Conservation (phyloP, 2,329 filamentous ascomycete genomes). For the Stemphylium lycopersici region DNA sequence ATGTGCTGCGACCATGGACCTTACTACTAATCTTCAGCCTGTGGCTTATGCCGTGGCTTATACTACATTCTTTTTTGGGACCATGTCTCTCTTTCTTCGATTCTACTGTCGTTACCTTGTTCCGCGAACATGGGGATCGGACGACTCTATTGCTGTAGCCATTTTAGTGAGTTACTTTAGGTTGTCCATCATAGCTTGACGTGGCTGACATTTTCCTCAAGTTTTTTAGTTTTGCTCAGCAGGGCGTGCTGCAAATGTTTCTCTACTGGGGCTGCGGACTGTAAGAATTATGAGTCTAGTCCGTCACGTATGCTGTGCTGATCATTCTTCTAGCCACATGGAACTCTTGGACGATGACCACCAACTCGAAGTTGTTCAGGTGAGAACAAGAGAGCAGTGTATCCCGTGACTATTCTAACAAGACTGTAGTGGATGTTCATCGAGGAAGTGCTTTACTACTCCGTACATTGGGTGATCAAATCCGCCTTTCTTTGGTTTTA, state of each 20-base stretch:
- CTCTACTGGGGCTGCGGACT: slow-evolving; percentile 16
- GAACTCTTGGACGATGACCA: neutral
- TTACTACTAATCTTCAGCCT: neutral
- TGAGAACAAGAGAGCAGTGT: neutral
- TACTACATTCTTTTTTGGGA: neutral
- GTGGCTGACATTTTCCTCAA: neutral
- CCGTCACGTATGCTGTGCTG: neutral
- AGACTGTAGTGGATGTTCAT: neutral
- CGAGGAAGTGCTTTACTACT: slow-evolving; percentile 6
- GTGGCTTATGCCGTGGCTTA: slow-evolving; percentile 3
- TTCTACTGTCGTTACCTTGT: slow-evolving; percentile 7
- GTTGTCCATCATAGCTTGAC: no score
- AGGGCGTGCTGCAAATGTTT: slow-evolving; percentile 29
- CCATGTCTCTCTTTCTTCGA: slow-evolving; percentile 1
- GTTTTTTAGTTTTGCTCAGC: slow-evolving; percentile 5
- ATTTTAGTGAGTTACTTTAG: neutral
- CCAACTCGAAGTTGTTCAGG: neutral
- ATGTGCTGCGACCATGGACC: neutral
- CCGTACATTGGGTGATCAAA: slow-evolving; percentile 10
- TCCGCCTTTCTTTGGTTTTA: slow-evolving; percentile 7
- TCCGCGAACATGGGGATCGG: slow-evolving; percentile 8
- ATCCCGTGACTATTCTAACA: neutral
- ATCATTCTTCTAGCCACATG: neutral
- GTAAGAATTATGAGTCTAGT: neutral
- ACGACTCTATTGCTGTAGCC: slow-evolving; percentile 3